Evolutionary conservation across 2,329 filamentous ascomycete genomes (phyloP).

Genomic region (Colletotrichum chlorophyti): DNA sequence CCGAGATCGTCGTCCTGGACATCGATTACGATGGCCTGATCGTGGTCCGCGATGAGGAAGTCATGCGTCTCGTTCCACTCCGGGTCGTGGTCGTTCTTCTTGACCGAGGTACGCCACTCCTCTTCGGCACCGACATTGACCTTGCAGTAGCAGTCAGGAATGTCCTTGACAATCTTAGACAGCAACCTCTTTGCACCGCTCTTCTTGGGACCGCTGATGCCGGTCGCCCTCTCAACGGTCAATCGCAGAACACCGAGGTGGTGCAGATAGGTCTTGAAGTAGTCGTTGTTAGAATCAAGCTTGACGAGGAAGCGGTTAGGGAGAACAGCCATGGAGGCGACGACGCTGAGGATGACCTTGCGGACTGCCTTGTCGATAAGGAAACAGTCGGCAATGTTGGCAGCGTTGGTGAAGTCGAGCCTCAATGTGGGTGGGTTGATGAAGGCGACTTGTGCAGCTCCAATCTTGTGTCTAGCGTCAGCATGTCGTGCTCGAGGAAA

Average conservation of each 20-base stretch:
- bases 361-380: conserved; percentile 50
- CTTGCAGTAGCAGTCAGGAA: conserved; percentile 54
- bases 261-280: conserved; percentile 53
- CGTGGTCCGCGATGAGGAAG: conserved; percentile 52
- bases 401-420: conserved; percentile 55
- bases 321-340: conserved; percentile 51
- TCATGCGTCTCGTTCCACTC: conserved; percentile 56
- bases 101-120: conserved; percentile 49
- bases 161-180: conserved; percentile 50
- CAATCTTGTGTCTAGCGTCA: conserved; percentile 41
- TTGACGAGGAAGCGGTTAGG: conserved; percentile 58
- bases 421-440: conserved; percentile 54
- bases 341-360: conserved; percentile 50
- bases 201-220: conserved; percentile 41
- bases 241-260: conserved; percentile 50
- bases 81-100: conserved; percentile 49
- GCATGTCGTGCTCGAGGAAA: neutral
- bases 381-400: conserved; percentile 49
- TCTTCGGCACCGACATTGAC: conserved; percentile 50
- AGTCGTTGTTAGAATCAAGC: conserved; percentile 52
- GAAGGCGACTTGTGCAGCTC: conserved; percentile 54
- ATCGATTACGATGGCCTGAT: conserved; percentile 48
- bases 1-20: conserved; percentile 51
- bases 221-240: conserved; percentile 48
- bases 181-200: conserved; percentile 44